Evolutionary conservation across 1,284 basidiomycete genomes (phyloP).

Genomic region (Rhodotorula glutinis): DNA sequence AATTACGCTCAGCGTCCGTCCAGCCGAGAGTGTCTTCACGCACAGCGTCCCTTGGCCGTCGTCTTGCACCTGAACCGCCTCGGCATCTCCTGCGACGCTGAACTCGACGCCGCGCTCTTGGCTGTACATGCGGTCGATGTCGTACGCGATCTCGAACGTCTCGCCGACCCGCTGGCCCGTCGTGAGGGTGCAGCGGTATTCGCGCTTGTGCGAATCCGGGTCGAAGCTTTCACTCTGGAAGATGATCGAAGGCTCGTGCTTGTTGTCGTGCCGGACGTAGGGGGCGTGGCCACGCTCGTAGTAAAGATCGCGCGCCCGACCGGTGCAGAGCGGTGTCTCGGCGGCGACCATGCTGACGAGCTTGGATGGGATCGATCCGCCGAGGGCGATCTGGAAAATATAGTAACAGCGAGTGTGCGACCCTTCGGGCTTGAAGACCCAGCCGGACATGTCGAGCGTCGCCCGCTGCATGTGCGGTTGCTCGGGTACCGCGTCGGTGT

Average conservation of each 20-base stretch:
- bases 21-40: slow-evolving; percentile 4
- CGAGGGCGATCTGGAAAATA: slow-evolving; percentile 25
- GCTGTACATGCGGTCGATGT: slow-evolving; percentile 19
- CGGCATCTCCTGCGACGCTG: background rate
- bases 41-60: slow-evolving; percentile 12
- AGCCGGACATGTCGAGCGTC: slow-evolving; percentile 22
- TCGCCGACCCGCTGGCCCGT: slow-evolving; percentile 12
- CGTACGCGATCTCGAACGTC: slow-evolving; percentile 23
- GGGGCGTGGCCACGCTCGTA: slow-evolving; percentile 19
- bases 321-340: slow-evolving; percentile 24
- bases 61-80: slow-evolving; percentile 9
- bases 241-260: slow-evolving; percentile 5
- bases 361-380: slow-evolving; percentile 16
- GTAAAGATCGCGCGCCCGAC: slow-evolving; percentile 14
- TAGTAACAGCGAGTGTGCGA: slow-evolving; percentile 4
- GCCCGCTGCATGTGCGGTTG: slow-evolving; percentile 20
- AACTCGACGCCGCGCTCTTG: slow-evolving; percentile 7
- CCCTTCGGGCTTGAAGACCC: slow-evolving; percentile 16
- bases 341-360: slow-evolving; percentile 21
- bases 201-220: background rate
- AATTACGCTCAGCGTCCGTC: slow-evolving; percentile 8
- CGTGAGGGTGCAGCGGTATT: slow-evolving; percentile 21
- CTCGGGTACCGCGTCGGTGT: slow-evolving; percentile 11
- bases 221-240: slow-evolving; percentile 25
- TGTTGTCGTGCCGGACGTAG: slow-evolving; percentile 13